A percentile compares a stretch with the other conserved stretches of the same genome.
phyloP scores from a whole-genome alignment of 176 grass and related monocot species.

The Rhipidocladum racemiflorum region DNA sequence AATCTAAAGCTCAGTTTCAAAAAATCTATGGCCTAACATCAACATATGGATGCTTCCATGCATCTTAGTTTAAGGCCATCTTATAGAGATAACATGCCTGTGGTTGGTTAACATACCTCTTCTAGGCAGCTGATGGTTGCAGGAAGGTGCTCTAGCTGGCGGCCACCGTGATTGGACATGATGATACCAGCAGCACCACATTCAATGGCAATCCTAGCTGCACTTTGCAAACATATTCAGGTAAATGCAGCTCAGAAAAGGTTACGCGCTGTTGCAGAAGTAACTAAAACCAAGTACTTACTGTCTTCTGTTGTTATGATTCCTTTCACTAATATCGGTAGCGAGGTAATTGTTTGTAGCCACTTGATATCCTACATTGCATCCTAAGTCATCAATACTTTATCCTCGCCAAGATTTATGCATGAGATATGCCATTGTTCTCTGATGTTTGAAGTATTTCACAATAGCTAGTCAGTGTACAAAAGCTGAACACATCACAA shows the following conservation, averaged over 20 bases:
- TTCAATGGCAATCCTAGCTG: no score
- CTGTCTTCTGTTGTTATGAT: conserved; percentile 77
- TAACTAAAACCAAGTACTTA: conserved; percentile 9
- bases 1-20: no score
- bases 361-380: conserved; percentile 70
- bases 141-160: no score
- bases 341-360: conserved; percentile 75
- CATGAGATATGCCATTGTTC: background rate
- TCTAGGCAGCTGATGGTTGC: no score
- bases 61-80: no score
- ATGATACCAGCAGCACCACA: no score
- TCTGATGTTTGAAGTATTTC: background rate
- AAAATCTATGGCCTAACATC: no score
- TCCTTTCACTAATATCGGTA: conserved; percentile 88
- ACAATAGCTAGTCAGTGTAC: background rate
- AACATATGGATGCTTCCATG: no score
- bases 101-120: no score
- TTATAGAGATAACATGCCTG: no score
- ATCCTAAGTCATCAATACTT: background rate
- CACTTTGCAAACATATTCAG: background rate
- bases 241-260: background rate
- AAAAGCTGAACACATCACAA: background rate
- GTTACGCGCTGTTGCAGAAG: background rate
- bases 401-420: background rate
- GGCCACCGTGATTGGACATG: no score